These are phyloP conservation scores for Azolla pinnata DNA, from an alignment of 75 land plant genomes.

Conservation along the genomic window DNA sequence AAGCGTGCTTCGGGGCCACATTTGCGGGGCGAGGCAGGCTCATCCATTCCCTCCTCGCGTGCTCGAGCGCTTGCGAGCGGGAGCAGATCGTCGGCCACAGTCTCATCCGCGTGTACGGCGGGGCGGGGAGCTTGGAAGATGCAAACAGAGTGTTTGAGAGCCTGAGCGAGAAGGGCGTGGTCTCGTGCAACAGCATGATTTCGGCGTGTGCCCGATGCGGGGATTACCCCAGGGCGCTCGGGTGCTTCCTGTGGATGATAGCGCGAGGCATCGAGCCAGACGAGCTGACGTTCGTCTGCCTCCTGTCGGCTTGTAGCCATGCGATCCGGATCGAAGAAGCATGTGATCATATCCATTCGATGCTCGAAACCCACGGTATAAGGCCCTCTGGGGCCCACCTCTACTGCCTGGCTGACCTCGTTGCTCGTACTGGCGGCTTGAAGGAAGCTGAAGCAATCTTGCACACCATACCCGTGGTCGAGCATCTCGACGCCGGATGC, in stretches of 20 bases:
- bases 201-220: constrained; percentile 1
- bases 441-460: constrained; percentile 43
- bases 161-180: constrained; percentile 9
- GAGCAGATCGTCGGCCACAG: constrained; percentile 6
- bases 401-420: constrained; percentile 58
- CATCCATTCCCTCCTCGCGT: constrained; percentile 13
- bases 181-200: constrained; percentile 23
- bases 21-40: constrained; percentile 12
- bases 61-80: not conserved
- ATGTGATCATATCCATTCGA: constrained; percentile 30
- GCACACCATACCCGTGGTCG: constrained; percentile 29
- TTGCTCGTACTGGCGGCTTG: constrained; percentile 52
- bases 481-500: constrained; percentile 36
- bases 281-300: constrained; percentile 11
- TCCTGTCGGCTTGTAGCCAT: constrained; percentile 15
- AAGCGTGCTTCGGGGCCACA: constrained; percentile 16
- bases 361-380: constrained; percentile 30
- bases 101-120: constrained; percentile 18
- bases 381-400: constrained; percentile 45
- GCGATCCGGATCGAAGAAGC: constrained; percentile 39
- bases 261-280: constrained; percentile 9
- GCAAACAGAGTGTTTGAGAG: constrained; percentile 22
- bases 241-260: constrained; percentile 16
- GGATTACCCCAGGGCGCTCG: constrained; percentile 16
- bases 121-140: constrained; percentile 13